A percentile compares a stretch with the other conserved stretches of the same genome.
Evolutionary conservation across 768 basidiomycete species (phyloP).

Genomic region (Lactarius trivialis): DNA sequence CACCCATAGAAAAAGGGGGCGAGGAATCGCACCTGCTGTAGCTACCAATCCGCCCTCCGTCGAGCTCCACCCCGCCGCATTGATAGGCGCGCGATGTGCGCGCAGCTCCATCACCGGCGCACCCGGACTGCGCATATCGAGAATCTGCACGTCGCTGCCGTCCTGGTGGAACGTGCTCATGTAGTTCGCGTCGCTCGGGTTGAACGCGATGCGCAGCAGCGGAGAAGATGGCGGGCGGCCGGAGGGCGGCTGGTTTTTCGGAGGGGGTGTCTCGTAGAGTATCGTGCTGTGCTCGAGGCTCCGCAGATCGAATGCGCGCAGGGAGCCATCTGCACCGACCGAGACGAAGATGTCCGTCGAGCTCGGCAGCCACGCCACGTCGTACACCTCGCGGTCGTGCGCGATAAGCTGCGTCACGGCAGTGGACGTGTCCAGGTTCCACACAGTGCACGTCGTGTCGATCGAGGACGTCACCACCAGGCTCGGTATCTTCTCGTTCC

Average conservation of each 20-base stretch:
- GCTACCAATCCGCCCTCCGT: slow-evolving; percentile 78
- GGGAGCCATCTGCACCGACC: slow-evolving; percentile 93
- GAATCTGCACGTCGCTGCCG: slow-evolving; percentile 79
- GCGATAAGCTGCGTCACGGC: slow-evolving; percentile 97
- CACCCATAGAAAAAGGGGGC: not conserved
- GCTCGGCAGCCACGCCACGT: slow-evolving; percentile 96
- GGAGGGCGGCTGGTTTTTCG: slow-evolving; percentile 59
- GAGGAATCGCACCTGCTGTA: slow-evolving; percentile 60
- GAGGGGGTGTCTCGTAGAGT: slow-evolving; percentile 86
- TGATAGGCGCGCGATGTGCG: slow-evolving; percentile 75
- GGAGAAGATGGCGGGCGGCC: slow-evolving; percentile 74
- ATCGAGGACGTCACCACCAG: slow-evolving; percentile 96
- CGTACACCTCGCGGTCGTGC: slow-evolving; percentile 93
- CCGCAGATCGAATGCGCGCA: slow-evolving; percentile 94
- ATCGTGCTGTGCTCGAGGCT: slow-evolving; percentile 98
- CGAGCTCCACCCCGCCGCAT: slow-evolving; percentile 87
- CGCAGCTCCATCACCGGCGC: slow-evolving; percentile 89
- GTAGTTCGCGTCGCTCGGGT: slow-evolving; percentile 87
- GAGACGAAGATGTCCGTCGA: slow-evolving; percentile 97
- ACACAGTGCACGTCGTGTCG: slow-evolving; percentile 97
- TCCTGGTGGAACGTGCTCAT: slow-evolving; percentile 98
- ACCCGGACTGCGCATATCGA: slow-evolving; percentile 96
- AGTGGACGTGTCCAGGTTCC: slow-evolving; percentile 92
- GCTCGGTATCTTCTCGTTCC: slow-evolving; percentile 89
- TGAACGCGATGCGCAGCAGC: slow-evolving; percentile 82